These are phyloP conservation scores for Cyberlindnera petersonii DNA, from an alignment of 805 yeast genomes.

Conservation along the genomic window DNA sequence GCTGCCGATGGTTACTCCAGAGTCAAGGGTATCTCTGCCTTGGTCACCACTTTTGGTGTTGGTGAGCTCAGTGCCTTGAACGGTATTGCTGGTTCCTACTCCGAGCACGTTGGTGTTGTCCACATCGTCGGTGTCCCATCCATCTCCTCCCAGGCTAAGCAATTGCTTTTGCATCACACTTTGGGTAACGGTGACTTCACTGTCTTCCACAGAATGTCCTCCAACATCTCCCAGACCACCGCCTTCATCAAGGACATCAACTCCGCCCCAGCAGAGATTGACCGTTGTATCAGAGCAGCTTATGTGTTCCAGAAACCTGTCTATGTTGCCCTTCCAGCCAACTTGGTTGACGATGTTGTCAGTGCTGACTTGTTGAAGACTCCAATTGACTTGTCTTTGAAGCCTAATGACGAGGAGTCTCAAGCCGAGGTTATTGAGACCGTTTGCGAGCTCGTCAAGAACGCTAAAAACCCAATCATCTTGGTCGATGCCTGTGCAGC, in stretches of 20 bases:
- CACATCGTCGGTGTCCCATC: slow-evolving; percentile 89
- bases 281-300: slow-evolving; percentile 69
- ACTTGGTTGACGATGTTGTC: slow-evolving; percentile 64
- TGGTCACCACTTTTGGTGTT: slow-evolving; percentile 86
- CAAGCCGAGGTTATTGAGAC: slow-evolving; percentile 59
- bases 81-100: slow-evolving; percentile 85
- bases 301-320: slow-evolving; percentile 74
- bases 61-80: slow-evolving; percentile 83
- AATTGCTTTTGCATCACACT: slow-evolving; percentile 75
- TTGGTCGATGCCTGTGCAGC: slow-evolving; percentile 86
- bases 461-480: slow-evolving; percentile 67
- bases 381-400: slow-evolving; percentile 59
- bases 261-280: slow-evolving; percentile 68
- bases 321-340: slow-evolving; percentile 78
- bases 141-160: slow-evolving; percentile 64
- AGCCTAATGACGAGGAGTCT: slow-evolving; percentile 55
- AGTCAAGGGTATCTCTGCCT: slow-evolving; percentile 68
- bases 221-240: slow-evolving; percentile 63
- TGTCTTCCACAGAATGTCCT: slow-evolving; percentile 76
- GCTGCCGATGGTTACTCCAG: slow-evolving; percentile 89
- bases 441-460: slow-evolving; percentile 47
- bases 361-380: slow-evolving; percentile 53
- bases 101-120: slow-evolving; percentile 82
- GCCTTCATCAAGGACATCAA: slow-evolving; percentile 59
- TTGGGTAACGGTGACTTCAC: slow-evolving; percentile 80